Evolutionary conservation across 2,329 filamentous ascomycete species (phyloP).

Genomic region (Cladosporium sp.): DNA sequence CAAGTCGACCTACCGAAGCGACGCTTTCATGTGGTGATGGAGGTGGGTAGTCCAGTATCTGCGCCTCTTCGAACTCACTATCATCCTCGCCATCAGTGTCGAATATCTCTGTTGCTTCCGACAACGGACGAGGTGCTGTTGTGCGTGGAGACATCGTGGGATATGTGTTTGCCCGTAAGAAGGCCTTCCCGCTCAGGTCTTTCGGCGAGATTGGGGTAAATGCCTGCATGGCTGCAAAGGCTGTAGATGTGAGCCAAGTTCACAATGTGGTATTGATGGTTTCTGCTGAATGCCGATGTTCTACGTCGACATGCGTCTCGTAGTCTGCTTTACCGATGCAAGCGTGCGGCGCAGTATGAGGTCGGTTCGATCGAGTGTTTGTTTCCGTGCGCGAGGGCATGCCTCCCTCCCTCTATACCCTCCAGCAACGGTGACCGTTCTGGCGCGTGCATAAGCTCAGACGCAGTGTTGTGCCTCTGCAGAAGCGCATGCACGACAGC

Average conservation of each 20-base stretch:
- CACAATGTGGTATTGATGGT: conserved; percentile 3
- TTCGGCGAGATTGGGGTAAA: conserved; percentile 48
- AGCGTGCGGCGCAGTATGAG: conserved; percentile 23
- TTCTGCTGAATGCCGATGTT: conserved; percentile 7
- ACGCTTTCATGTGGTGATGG: conserved; percentile 64
- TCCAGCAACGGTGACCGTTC: conserved; percentile 27
- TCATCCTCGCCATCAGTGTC: conserved; percentile 73
- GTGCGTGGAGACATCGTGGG: conserved; percentile 19
- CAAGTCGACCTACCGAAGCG: conserved; percentile 62
- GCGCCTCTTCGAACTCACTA: conserved; percentile 52
- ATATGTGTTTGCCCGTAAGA: conserved; percentile 47
- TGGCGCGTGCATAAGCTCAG: conserved; percentile 37
- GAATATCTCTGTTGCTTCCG: conserved; percentile 73
- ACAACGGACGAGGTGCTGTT: conserved; percentile 59
- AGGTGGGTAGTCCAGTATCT: not conserved
- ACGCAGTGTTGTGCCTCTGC: conserved; percentile 33
- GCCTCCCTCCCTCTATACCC: conserved; percentile 47
- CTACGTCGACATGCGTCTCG: conserved; percentile 17
- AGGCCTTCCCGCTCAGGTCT: conserved; percentile 49
- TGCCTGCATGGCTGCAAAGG: conserved; percentile 41
- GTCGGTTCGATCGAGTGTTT: conserved; percentile 35
- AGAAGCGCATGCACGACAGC: conserved; percentile 22
- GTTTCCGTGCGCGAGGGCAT: conserved; percentile 44
- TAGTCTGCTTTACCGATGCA: conserved; percentile 24
- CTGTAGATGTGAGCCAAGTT: conserved; percentile 17